Evolutionary conservation across 768 basidiomycete genomes (phyloP).

Genomic region (Suillus subalutaceus): DNA sequence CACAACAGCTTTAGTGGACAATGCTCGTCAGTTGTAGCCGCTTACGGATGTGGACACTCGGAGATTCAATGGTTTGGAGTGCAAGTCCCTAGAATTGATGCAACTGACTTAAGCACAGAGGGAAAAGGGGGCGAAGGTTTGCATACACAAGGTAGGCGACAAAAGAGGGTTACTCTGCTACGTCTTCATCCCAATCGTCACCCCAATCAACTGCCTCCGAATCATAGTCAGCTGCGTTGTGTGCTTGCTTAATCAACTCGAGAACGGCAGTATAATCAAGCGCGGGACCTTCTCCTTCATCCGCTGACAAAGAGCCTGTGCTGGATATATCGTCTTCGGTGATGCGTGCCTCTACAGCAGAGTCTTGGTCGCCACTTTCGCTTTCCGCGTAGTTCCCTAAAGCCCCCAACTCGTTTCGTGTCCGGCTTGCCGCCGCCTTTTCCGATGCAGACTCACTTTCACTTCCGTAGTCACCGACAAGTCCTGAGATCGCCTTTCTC

Average conservation of each 20-base stretch:
- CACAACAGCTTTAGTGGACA: neutral
- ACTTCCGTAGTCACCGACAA: constrained; percentile 66
- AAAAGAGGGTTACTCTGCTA: constrained; percentile 7
- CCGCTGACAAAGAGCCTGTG: constrained; percentile 8
- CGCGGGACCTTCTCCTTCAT: constrained; percentile 20
- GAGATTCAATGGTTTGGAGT: neutral
- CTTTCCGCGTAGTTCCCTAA: constrained; percentile 29
- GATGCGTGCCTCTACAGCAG: constrained; percentile 7
- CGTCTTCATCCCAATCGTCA: constrained; percentile 30
- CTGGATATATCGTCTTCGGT: constrained; percentile 3
- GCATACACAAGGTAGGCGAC: neutral
- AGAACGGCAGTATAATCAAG: constrained; percentile 24
- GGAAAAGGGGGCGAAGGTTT: neutral
- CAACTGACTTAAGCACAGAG: neutral
- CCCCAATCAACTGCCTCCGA: constrained; percentile 31
- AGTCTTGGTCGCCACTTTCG: constrained; percentile 17
- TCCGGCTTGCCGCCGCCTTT: constrained; percentile 5
- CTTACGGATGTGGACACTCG: neutral
- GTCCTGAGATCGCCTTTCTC: constrained; percentile 55
- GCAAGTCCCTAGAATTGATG: neutral
- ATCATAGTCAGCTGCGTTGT: constrained; percentile 30
- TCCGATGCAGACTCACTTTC: constrained; percentile 42
- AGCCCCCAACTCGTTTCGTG: constrained; percentile 20
- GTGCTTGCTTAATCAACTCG: constrained; percentile 28
- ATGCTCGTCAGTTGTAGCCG: neutral